Evolutionary conservation across 202 grass and related monocot genomes (phyloP).

Genomic region (Zizania palustris): DNA sequence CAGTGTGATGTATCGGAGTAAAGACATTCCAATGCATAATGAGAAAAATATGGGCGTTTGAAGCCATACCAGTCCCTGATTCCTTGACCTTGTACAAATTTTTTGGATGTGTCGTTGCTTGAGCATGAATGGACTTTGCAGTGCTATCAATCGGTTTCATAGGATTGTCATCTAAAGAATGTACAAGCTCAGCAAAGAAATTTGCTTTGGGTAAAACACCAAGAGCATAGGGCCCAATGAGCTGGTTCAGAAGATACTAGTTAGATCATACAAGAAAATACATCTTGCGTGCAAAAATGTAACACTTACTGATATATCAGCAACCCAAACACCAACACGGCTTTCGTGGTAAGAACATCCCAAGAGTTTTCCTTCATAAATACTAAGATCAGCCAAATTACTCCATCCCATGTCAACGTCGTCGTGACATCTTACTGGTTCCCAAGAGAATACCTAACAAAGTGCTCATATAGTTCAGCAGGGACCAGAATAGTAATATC

Average conservation of each 20-base stretch:
- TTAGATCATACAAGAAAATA: slow-evolving; percentile 39
- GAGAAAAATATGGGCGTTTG: slow-evolving; percentile 25
- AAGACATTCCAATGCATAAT: slow-evolving; percentile 22
- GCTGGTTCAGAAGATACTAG: slow-evolving; percentile 52
- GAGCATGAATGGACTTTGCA: slow-evolving; percentile 39
- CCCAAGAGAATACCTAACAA: slow-evolving; percentile 93
- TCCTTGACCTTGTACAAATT: slow-evolving; percentile 56
- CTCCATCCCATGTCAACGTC: slow-evolving; percentile 90
- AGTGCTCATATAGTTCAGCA: slow-evolving; percentile 41
- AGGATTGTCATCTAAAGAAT: slow-evolving; percentile 55
- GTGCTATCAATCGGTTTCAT: slow-evolving; percentile 44
- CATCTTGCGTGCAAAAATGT: slow-evolving; percentile 16
- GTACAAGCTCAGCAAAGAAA: slow-evolving; percentile 58
- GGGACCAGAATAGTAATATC: slow-evolving; percentile 13
- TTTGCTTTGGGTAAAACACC: slow-evolving; percentile 72
- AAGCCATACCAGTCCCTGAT: slow-evolving; percentile 48
- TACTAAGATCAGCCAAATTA: slow-evolving; percentile 85
- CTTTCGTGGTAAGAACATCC: slow-evolving; percentile 78
- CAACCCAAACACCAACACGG: slow-evolving; percentile 88
- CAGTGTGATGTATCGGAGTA: slow-evolving; percentile 21
- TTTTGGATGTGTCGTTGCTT: slow-evolving; percentile 51
- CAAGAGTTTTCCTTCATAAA: slow-evolving; percentile 99
- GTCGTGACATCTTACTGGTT: slow-evolving; percentile 93
- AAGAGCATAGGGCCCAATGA: slow-evolving; percentile 93
- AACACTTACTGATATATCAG: slow-evolving; percentile 89